Evolutionary conservation across 768 basidiomycete genomes (phyloP).

Genomic region (Phanerochaete carnosa): DNA sequence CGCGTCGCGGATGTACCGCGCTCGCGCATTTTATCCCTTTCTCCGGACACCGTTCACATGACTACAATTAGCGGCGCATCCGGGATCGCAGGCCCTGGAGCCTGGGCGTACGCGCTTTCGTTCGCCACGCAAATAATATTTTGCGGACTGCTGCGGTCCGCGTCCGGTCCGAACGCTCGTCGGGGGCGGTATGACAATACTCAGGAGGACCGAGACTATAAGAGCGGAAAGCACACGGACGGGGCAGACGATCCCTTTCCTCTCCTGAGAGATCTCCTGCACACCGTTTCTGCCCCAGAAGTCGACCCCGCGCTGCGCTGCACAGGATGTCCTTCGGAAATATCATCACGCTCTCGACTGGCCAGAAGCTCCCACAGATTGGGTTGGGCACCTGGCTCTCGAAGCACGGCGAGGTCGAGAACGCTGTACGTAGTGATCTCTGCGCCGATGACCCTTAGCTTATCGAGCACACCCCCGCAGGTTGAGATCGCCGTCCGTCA

Average conservation of each 20-base stretch:
- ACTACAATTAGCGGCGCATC: not conserved
- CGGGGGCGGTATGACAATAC: not conserved
- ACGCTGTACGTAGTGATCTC: constrained; percentile 45
- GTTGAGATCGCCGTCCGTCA: constrained; percentile 71
- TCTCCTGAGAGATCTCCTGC: not conserved
- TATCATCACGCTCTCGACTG: constrained; percentile 39
- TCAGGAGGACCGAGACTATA: not conserved
- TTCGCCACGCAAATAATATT: not conserved
- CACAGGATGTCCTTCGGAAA: constrained; percentile 40
- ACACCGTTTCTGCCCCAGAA: not conserved
- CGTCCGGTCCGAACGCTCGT: not conserved
- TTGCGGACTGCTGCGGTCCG: constrained; percentile 4
- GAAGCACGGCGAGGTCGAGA: constrained; percentile 70
- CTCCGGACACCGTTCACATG: not conserved
- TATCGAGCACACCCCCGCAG: constrained; percentile 33
- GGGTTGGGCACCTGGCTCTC: constrained; percentile 85
- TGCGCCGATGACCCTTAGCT: not conserved
- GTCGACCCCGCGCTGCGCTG: not conserved
- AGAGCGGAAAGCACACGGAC: not conserved
- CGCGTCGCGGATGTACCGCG: not conserved
- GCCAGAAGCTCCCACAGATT: constrained; percentile 63
- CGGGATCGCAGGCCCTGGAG: not conserved
- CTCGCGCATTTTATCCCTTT: not conserved
- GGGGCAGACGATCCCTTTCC: not conserved
- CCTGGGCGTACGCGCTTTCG: not conserved